Evolutionary conservation across 176 grass and related monocot species (phyloP).

Genomic region (Pontederia paniculata): DNA sequence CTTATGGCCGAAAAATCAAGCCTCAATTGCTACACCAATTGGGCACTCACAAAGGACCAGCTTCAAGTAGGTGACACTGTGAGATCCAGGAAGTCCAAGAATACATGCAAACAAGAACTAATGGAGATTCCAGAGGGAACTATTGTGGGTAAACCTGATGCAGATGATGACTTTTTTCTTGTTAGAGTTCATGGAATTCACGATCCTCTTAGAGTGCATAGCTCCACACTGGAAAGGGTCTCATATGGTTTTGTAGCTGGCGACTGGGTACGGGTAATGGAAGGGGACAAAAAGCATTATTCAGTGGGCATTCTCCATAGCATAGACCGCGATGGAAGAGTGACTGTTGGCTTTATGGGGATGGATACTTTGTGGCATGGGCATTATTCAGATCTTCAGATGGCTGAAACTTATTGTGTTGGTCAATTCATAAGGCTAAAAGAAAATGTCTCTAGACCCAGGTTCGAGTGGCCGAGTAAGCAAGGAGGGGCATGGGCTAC

Average conservation of each 20-base stretch:
- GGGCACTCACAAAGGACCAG: constrained; percentile 68
- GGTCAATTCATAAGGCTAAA: constrained; percentile 86
- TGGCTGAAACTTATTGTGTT: constrained; percentile 68
- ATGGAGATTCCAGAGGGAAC: constrained; percentile 91
- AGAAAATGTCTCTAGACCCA: constrained; percentile 26
- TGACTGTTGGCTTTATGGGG: constrained; percentile 64
- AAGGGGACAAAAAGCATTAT: constrained; percentile 56
- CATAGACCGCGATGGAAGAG: constrained; percentile 46
- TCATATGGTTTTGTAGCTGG: constrained; percentile 62
- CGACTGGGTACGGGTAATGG: constrained; percentile 71
- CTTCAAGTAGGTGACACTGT: constrained; percentile 64
- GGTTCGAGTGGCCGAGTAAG: constrained; percentile 83
- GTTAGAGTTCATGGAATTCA: constrained; percentile 68
- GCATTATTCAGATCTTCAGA: constrained; percentile 61
- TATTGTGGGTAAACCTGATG: constrained; percentile 61
- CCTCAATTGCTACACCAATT: constrained; percentile 31
- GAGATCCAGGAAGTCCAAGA: constrained; percentile 65
- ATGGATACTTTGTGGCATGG: constrained; percentile 71
- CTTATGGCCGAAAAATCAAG: constrained; percentile 23
- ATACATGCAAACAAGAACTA: constrained; percentile 49
- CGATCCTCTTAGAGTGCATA: constrained; percentile 56
- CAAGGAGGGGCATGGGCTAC: constrained; percentile 38
- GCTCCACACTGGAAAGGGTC: constrained; percentile 51
- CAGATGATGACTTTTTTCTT: constrained; percentile 47
- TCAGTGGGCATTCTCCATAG: constrained; percentile 80